Evolutionary conservation across 78 protist genomes (phyloP).

Genomic region (Dictyostelium purpureum): DNA sequence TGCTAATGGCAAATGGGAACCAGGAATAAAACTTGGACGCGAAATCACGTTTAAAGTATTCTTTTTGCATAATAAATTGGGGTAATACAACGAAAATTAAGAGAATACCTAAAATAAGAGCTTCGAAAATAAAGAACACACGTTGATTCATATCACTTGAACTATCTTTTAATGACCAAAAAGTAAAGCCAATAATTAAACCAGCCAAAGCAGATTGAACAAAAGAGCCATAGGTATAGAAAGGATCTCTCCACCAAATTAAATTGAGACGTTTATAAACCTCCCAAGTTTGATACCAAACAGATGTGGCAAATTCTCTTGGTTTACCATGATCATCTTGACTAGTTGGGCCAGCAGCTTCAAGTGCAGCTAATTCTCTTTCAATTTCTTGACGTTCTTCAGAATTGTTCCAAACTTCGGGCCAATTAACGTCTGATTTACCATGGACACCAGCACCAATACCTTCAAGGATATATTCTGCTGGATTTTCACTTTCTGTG

Average conservation of each 20-base stretch:
- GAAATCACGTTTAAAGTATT: constrained; percentile 40
- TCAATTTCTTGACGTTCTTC: not conserved
- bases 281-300: constrained; percentile 18
- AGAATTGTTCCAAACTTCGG: constrained; percentile 43
- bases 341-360: constrained; percentile 1
- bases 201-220: constrained; percentile 13
- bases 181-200: constrained; percentile 57
- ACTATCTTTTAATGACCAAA: not conserved
- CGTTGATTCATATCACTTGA: constrained; percentile 61
- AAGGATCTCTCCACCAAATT: constrained; percentile 52
- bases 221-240: constrained; percentile 1
- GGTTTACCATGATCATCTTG: constrained; percentile 1
- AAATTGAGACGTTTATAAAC: constrained; percentile 66
- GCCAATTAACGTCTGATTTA: constrained; percentile 37
- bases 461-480: constrained; percentile 76
- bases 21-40: constrained; percentile 53
- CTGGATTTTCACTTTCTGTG: constrained; percentile 74
- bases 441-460: constrained; percentile 80
- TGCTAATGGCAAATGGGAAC: constrained; percentile 26
- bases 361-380: not conserved
- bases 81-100: constrained; percentile 32
- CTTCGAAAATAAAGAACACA: constrained; percentile 42
- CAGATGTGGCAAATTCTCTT: constrained; percentile 46
- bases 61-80: constrained; percentile 36
- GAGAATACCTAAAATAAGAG: constrained; percentile 26